Percentiles rank a stretch among this genome's conserved stretches.
phyloP scores from a whole-genome alignment of 345 rosid species.

The Acer negundo region DNA sequence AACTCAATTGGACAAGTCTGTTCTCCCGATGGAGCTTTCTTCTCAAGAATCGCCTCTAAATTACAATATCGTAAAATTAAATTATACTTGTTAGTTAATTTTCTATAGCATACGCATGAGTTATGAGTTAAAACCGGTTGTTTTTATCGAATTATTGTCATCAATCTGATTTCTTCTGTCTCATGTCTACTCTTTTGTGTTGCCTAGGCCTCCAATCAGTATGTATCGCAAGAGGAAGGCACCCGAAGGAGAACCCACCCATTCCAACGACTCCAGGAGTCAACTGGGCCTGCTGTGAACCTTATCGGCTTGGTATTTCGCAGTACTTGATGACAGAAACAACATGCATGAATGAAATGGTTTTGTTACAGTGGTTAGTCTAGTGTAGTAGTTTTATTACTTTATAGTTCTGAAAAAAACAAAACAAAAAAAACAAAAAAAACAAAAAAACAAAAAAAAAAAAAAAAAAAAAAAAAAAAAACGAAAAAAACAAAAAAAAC shows the following conservation, averaged over 20 bases:
- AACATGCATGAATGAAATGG: slow-evolving; percentile 17
- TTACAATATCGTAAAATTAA: background rate
- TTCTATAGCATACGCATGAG: background rate
- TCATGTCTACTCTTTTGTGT: background rate
- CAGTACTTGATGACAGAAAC: slow-evolving; percentile 20
- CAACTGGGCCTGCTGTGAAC: slow-evolving; percentile 33
- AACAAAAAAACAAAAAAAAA: background rate
- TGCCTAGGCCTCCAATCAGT: slow-evolving; percentile 63
- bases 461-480: background rate
- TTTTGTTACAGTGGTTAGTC: slow-evolving; percentile 34
- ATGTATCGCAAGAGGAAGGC: slow-evolving; percentile 51
- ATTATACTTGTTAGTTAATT: background rate
- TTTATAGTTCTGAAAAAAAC: slow-evolving; percentile 14
- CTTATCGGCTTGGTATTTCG: slow-evolving; percentile 9
- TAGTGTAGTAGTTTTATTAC: slow-evolving; percentile 28
- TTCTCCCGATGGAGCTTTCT: background rate
- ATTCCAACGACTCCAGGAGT: slow-evolving; percentile 48
- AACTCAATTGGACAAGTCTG: background rate
- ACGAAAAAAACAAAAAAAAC: too few relatives aligned
- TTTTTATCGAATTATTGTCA: background rate
- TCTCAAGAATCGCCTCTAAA: background rate
- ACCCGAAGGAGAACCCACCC: slow-evolving; percentile 49
- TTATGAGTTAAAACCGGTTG: background rate
- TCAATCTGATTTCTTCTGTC: slow-evolving; percentile 2
- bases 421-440: background rate